A percentile compares a stretch with the other conserved stretches of the same genome.
phyloP scores from a whole-genome alignment of 148 eudicot genomes.

The Tetragonia tetragonoides region DNA sequence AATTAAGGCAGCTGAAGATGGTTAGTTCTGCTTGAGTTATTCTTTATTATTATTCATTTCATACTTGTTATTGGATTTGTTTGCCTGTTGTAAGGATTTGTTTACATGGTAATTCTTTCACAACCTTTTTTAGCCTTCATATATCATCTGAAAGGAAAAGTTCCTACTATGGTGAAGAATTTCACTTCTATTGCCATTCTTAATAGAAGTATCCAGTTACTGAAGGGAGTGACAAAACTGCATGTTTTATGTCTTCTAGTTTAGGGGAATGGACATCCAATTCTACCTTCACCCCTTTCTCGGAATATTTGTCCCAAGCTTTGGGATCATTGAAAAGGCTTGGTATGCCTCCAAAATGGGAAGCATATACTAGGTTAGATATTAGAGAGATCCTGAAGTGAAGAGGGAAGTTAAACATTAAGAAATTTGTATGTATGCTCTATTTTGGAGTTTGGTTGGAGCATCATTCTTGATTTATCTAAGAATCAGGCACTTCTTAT shows the following conservation, averaged over 20 bases:
- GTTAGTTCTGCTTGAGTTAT: constrained; percentile 38
- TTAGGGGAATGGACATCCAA: not conserved
- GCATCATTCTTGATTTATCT: not conserved
- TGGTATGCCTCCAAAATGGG: not conserved
- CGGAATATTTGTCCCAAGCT: not conserved
- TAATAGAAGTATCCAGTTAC: not conserved
- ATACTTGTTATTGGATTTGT: not conserved
- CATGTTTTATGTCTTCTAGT: not conserved
- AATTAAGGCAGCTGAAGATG: constrained; percentile 86
- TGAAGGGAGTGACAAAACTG: not conserved
- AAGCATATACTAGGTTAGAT: not conserved
- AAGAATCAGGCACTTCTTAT: not conserved
- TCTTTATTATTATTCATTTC: constrained; percentile 6
- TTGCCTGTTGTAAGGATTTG: not conserved
- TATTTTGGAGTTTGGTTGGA: not conserved
- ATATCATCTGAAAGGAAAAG: not conserved
- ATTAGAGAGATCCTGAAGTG: not conserved
- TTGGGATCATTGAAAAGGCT: not conserved
- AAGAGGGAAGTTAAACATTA: not conserved
- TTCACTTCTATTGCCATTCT: not conserved
- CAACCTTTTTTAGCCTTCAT: not conserved
- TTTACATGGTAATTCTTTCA: not conserved
- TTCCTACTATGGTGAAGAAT: not conserved
- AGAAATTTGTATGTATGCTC: not conserved
- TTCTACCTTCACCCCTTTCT: not conserved